Evolutionary conservation across 768 basidiomycete species (phyloP).

Genomic region (Phylloporus arenicola): DNA sequence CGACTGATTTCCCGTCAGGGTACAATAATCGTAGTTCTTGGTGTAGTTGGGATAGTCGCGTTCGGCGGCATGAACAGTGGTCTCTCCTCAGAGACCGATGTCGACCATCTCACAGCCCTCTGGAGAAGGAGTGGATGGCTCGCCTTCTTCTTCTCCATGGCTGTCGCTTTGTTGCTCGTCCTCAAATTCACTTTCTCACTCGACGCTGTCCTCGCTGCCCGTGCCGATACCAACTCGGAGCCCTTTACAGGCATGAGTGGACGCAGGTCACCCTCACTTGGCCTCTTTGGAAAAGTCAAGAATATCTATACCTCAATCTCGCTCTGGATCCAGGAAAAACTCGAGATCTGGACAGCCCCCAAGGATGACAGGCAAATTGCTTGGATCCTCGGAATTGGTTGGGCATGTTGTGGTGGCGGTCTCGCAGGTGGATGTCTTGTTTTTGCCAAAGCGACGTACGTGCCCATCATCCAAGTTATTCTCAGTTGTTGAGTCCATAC

Average conservation of each 20-base stretch:
- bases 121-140: slow-evolving; percentile 91
- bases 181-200: slow-evolving; percentile 68
- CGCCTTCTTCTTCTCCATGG: slow-evolving; percentile 81
- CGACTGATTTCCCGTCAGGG: slow-evolving; percentile 42
- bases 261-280: slow-evolving; percentile 18
- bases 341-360: slow-evolving; percentile 72
- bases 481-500: slow-evolving; percentile 6
- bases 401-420: slow-evolving; percentile 91
- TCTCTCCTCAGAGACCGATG: slow-evolving; percentile 66
- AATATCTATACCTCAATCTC: slow-evolving; percentile 44
- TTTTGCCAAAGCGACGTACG: slow-evolving; percentile 53
- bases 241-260: slow-evolving; percentile 43
- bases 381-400: slow-evolving; percentile 89
- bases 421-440: slow-evolving; percentile 87
- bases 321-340: slow-evolving; percentile 49
- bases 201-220: slow-evolving; percentile 63
- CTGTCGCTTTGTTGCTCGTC: slow-evolving; percentile 57
- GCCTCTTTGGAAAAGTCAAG: slow-evolving; percentile 30
- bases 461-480: neutral
- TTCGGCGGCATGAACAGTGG: slow-evolving; percentile 84
- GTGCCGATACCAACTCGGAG: slow-evolving; percentile 61
- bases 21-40: slow-evolving; percentile 74
- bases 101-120: slow-evolving; percentile 68
- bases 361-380: slow-evolving; percentile 82
- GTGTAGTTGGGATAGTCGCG: slow-evolving; percentile 83